Conservation (phyloP, 78 protist species). For the Dictyostelium purpureum region DNA sequence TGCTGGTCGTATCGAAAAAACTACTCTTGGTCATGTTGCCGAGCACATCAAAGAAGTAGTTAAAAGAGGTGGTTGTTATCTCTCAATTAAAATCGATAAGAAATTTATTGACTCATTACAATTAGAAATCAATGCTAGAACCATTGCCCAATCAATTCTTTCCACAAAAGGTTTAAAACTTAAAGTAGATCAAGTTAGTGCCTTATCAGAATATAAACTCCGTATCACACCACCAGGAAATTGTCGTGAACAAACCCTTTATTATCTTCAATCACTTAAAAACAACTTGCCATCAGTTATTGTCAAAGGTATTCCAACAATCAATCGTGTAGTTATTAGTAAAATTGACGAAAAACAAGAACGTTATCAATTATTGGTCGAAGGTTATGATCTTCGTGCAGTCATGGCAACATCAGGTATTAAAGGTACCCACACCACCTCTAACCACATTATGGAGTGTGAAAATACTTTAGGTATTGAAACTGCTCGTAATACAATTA, state of each 20-base stretch:
- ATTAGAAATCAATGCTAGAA: conserved; percentile 75
- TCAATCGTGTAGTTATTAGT: conserved; percentile 90
- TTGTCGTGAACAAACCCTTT: conserved; percentile 9
- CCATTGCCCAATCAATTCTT: conserved; percentile 65
- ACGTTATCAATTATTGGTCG: conserved; percentile 83
- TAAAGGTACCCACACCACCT: conserved; percentile 67
- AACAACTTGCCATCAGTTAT: conserved; percentile 79
- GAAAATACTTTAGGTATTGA: conserved; percentile 97
- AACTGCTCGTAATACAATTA: conserved; percentile 96
- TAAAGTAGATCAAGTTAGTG: conserved; percentile 14
- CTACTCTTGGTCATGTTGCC: conserved; percentile 92
- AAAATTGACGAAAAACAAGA: conserved; percentile 65
- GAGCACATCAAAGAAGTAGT: conserved; percentile 86
- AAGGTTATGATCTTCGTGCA: conserved; percentile 80
- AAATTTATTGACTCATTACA: conserved; percentile 79
- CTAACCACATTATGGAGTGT: conserved; percentile 95
- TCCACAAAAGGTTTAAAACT: conserved; percentile 68
- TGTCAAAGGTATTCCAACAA: conserved; percentile 79
- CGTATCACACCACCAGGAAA: not conserved
- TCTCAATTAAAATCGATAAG: conserved; percentile 87
- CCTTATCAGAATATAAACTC: not conserved
- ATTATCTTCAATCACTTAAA: conserved; percentile 74
- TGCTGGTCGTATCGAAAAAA: conserved; percentile 95
- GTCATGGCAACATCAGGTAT: conserved; percentile 89
- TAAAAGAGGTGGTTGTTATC: conserved; percentile 48